phyloP scores from a whole-genome alignment of 2,329 filamentous ascomycete species.

The Exophiala aquamarina region DNA sequence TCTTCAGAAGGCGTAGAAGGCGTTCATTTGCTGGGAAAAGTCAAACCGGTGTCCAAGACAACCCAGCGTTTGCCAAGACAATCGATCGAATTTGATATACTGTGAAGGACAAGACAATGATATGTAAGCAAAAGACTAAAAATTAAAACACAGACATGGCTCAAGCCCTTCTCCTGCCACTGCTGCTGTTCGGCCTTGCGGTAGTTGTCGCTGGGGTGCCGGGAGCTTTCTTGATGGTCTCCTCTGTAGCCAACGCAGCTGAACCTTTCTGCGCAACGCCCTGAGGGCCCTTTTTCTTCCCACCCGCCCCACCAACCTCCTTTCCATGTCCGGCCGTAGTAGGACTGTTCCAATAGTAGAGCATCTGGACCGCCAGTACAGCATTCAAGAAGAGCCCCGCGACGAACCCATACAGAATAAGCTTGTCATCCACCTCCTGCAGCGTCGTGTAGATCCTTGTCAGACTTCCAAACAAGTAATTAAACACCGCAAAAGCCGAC shows the following conservation, averaged over 20 bases:
- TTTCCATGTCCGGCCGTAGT: constrained; percentile 27
- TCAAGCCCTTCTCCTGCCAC: constrained; percentile 23
- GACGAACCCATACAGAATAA: constrained; percentile 93
- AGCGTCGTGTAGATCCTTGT: constrained; percentile 96
- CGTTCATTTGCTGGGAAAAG: too few species aligned
- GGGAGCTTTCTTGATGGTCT: constrained; percentile 19
- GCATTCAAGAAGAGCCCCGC: constrained; percentile 88
- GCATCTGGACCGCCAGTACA: constrained; percentile 83
- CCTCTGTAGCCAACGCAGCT: constrained; percentile 23
- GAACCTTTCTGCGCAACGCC: constrained; percentile 19
- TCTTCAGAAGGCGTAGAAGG: too few species aligned
- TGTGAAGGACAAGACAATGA: neutral
- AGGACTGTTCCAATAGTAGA: constrained; percentile 86
- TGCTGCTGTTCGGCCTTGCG: constrained; percentile 22
- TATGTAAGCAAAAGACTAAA: neutral
- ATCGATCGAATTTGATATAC: too few species aligned
- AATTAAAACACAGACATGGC: neutral
- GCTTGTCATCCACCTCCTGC: constrained; percentile 93
- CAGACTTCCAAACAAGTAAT: constrained; percentile 90
- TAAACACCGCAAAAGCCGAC: constrained; percentile 97
- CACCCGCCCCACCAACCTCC: constrained; percentile 14
- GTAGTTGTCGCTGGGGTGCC: constrained; percentile 8
- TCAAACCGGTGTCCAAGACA: too few species aligned
- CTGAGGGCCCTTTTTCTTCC: constrained; percentile 12
- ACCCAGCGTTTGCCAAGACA: too few species aligned